Base-by-base conservation (phyloP, 192 early-diverging fungal species). In the Rhizoclosmatium globosum region DNA sequence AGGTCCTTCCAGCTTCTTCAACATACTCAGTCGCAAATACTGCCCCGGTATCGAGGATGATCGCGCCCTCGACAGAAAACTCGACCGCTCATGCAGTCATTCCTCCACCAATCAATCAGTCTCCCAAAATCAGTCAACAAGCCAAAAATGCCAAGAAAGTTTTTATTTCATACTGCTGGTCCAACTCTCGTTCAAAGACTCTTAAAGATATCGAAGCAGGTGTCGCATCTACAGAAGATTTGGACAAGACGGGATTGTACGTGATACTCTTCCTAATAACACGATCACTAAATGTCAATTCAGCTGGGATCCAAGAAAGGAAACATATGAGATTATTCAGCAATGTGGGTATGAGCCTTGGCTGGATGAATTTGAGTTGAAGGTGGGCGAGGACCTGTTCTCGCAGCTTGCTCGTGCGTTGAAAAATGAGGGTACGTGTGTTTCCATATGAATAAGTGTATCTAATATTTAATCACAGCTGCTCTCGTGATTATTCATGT, bases 151-250 rank as follows among this genome's bases (percentile, higher is more conserved):
- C 50, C 4, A 75, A 75, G 44, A 75, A 61, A 23, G 45, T 75
- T 42, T 75, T 75, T 56, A 75, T 75, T 46, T 42, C 31, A 7
- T 75, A 75, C 60, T 64, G 59, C 42, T 75, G 73, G 73, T 9
- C n/a, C 3, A 75, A 75, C 45, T 75, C 73, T 9, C 67, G 73
- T 7, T 41, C 19, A 6, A 17, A 75, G 45, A 75, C 38, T n/a
- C 11, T 31, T 0, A 4, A 31, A 17, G 73, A 75, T n/a, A 4
- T 43, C 7, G 4, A n/a, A 4, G 73, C 59, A 7, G 44, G 53
- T 6, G 6, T 21, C 0, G 23, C n/a, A 1, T 61, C n/a, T 7
- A 15, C 7, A 17, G 60, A 4, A 21, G 73, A 75, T 11, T 15
- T 75, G 7, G 73, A 60, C 11, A 44, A 64, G 43, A 21, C 43